A percentile compares a stretch with the other conserved stretches of the same genome.
Evolutionary conservation across 257 asterid species (phyloP).

Genomic region (Linderniella brevidens): DNA sequence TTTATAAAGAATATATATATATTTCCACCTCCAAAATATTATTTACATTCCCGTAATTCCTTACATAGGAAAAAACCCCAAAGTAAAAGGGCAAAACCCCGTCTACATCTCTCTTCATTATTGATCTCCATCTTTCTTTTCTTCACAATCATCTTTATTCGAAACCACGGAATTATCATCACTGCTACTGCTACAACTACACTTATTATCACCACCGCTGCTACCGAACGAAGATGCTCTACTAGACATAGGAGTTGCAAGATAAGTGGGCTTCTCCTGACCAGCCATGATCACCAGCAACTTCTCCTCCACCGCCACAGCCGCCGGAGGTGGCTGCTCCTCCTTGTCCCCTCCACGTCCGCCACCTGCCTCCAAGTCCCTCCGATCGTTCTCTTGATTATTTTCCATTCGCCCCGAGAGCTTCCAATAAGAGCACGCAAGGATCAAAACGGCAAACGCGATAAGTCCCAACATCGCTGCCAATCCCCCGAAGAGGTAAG

Average conservation of each 20-base stretch:
- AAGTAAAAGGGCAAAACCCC: too few relatives aligned
- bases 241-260: conserved; percentile 70
- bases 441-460: conserved; percentile 25
- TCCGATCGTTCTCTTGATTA: neutral
- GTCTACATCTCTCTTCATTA: neutral
- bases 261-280: conserved; percentile 57
- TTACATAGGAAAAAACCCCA: too few relatives aligned
- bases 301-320: conserved; percentile 3
- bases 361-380: neutral
- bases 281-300: conserved; percentile 85
- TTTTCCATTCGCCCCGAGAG: conserved; percentile 8
- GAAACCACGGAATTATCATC: conserved; percentile 14
- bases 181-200: conserved; percentile 10
- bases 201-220: conserved; percentile 13
- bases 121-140: conserved; percentile 9
- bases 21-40: too few relatives aligned
- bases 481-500: conserved; percentile 34
- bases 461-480: conserved; percentile 35
- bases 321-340: neutral
- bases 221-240: conserved; percentile 62
- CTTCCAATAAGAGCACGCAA: conserved; percentile 39
- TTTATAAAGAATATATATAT: too few relatives aligned
- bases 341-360: neutral
- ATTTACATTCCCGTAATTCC: too few relatives aligned
- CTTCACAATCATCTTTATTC: conserved; percentile 14